A percentile compares a stretch with the other conserved stretches of the same genome.
Evolutionary conservation across 2,329 filamentous ascomycete genomes (phyloP).

Genomic region (Colletotrichum cuscutae): DNA sequence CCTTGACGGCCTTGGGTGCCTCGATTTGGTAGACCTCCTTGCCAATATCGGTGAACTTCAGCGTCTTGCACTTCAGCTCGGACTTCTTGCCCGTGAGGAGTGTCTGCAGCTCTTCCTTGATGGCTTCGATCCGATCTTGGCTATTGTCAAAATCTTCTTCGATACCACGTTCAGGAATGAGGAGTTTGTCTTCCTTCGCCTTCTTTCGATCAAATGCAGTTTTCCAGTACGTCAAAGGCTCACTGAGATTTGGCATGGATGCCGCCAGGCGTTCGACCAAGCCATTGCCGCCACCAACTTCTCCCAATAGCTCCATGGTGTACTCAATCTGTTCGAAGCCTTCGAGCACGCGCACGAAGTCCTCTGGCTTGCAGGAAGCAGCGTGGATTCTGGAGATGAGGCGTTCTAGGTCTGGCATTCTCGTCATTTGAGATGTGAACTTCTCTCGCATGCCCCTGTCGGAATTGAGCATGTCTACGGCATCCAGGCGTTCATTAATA

Average conservation of each 20-base stretch:
- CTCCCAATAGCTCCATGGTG: slow-evolving; percentile 82
- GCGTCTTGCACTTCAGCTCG: slow-evolving; percentile 77
- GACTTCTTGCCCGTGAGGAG: slow-evolving; percentile 78
- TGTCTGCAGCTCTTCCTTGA: slow-evolving; percentile 77
- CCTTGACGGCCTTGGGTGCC: slow-evolving; percentile 83
- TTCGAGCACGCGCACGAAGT: slow-evolving; percentile 93
- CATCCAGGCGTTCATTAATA: slow-evolving; percentile 94
- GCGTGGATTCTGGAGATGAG: slow-evolving; percentile 96
- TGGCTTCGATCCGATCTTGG: slow-evolving; percentile 77
- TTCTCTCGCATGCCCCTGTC: slow-evolving; percentile 84
- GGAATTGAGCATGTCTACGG: slow-evolving; percentile 90
- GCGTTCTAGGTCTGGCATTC: slow-evolving; percentile 93
- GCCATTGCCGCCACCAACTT: slow-evolving; percentile 80
- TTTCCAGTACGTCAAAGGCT: slow-evolving; percentile 85
- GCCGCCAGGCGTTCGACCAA: slow-evolving; percentile 85
- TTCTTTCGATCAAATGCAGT: slow-evolving; percentile 87
- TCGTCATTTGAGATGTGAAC: slow-evolving; percentile 87
- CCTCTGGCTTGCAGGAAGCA: slow-evolving; percentile 86
- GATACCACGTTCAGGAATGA: slow-evolving; percentile 87
- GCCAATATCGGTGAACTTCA: slow-evolving; percentile 85
- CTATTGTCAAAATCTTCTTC: slow-evolving; percentile 94
- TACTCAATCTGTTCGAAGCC: slow-evolving; percentile 99
- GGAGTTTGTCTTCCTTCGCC: slow-evolving; percentile 81
- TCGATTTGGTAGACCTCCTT: slow-evolving; percentile 99
- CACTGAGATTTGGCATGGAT: slow-evolving; percentile 85